Conservation (phyloP, 306 rosid species). For the Benincasa hispida region DNA sequence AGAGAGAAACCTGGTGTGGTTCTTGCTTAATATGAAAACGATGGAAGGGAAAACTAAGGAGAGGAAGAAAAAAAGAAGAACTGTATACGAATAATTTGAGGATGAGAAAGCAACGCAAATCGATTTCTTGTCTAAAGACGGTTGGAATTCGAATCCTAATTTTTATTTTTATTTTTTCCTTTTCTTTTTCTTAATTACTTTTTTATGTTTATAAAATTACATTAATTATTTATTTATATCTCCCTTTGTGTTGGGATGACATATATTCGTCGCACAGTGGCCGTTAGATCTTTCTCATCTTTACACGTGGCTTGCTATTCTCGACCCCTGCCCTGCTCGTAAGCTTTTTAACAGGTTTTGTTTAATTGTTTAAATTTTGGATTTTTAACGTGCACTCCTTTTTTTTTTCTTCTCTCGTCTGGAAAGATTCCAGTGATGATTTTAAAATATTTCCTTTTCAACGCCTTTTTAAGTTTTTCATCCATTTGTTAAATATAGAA, state of each 20-base stretch:
- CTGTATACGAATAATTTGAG: not conserved
- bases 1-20: constrained; percentile 2
- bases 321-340: not conserved
- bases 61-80: not conserved
- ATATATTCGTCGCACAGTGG: not conserved
- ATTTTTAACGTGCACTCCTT: not conserved
- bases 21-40: not conserved
- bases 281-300: constrained; percentile 1
- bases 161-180: not conserved
- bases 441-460: not conserved
- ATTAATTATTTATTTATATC: not conserved
- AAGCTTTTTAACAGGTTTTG: not conserved
- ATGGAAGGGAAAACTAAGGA: not conserved
- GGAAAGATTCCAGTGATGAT: not conserved
- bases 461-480: not conserved
- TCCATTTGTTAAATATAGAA: not conserved
- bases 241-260: not conserved
- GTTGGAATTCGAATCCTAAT: not conserved
- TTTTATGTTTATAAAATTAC: not conserved
- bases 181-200: not conserved
- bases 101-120: constrained; percentile 1
- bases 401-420: not conserved
- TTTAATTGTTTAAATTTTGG: not conserved
- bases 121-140: not conserved
- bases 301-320: not conserved